Evolutionary conservation across 1,284 basidiomycete species (phyloP), one percentile per base, ranked within the genome.

Genomic region (Xerocomus nothofagi): DNA sequence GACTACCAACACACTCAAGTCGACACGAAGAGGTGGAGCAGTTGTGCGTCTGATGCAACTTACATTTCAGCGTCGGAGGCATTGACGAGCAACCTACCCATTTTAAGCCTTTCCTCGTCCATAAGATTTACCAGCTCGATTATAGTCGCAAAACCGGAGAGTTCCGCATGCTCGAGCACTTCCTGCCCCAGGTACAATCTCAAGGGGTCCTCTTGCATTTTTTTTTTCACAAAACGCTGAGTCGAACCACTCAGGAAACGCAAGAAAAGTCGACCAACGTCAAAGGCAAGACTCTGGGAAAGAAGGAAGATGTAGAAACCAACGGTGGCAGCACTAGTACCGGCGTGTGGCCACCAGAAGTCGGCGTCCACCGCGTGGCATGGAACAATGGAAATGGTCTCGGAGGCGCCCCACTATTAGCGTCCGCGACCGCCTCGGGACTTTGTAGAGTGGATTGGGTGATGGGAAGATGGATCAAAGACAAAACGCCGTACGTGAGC

Each of bases 101-200:
- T 53, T 26, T 12, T 9, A 55, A 93, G 89, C 86, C 88, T 0
- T 82, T 90, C 60, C 81, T 91, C 44, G 74, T 80, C 14, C 85
- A 93, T 62, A 87, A 84, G 56, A 76, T 95, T 12, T 97, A 83
- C 61, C 89, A 91, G 59, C 75, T 98, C 44, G 94, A 97, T 70
- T 92, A 90, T 61, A 91, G 82, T 60, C 80, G 84, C 20, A 79
- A 76, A 15, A 79, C 79, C 0, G 79, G 81, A 26, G 81, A 90
- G 53, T 91, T 81, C 61, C 75, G 93, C 20, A 91, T 97, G 85
- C 71, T 92, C 7, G 93, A 98, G 55, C 80, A 81, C 31, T 86
- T 94, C 58, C 66, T 87, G 3, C 92, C 93, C 0, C 79, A 84
- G 68, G 88, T 86, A 27, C 51, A 45, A 68, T 32, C 23, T 44